phyloP scores from a whole-genome alignment of 768 basidiomycete species.

The Pisolithus tinctorius region DNA sequence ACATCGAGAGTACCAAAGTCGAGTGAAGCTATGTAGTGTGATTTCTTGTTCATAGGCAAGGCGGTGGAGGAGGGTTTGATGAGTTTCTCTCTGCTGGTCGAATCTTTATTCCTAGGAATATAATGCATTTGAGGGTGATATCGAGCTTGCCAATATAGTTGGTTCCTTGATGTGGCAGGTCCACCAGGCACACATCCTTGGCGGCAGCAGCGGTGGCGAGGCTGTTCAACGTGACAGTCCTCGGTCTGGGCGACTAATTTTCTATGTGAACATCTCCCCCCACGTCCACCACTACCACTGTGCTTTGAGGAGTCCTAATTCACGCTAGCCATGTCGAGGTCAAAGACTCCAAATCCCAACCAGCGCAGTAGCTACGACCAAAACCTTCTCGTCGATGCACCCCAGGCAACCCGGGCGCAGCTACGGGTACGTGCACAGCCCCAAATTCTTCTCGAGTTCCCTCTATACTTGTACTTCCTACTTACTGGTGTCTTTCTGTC shows the following conservation, averaged over 20 bases:
- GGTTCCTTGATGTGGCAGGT: too few species aligned
- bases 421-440: conserved; percentile 30
- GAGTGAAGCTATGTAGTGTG: conserved; percentile 9
- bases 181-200: too few species aligned
- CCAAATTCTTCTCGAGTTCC: neutral
- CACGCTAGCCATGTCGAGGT: conserved; percentile 18
- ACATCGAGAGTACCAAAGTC: conserved; percentile 47
- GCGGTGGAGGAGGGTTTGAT: too few species aligned
- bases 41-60: neutral
- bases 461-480: neutral
- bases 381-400: conserved; percentile 32
- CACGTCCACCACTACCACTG: neutral
- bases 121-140: too few species aligned
- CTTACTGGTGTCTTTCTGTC: neutral
- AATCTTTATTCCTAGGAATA: too few species aligned
- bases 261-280: neutral
- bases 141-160: too few species aligned
- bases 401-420: conserved; percentile 36
- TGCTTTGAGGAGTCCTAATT: neutral
- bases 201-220: too few species aligned
- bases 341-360: neutral
- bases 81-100: too few species aligned
- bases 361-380: conserved; percentile 28
- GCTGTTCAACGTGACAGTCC: too few species aligned
- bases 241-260: too few species aligned